phyloP scores from a whole-genome alignment of 192 early-diverging fungal genomes.

The Coemansia nantahalensis region DNA sequence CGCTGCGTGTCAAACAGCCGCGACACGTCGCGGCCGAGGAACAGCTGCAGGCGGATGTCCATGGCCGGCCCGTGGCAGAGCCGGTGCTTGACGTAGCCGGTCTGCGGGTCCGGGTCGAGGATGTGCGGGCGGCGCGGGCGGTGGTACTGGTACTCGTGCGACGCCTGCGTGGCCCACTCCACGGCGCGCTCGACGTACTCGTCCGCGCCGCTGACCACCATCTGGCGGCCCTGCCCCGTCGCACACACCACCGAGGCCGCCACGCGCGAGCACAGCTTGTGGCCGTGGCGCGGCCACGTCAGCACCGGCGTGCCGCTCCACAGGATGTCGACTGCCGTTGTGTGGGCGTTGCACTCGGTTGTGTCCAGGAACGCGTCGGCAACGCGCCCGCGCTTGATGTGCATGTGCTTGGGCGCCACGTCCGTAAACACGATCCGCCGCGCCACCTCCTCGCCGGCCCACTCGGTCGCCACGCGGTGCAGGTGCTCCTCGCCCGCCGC shows the following conservation, averaged over 20 bases:
- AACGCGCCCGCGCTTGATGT: slow-evolving; percentile 88
- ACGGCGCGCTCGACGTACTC: slow-evolving; percentile 69
- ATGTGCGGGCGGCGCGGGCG: slow-evolving; percentile 12
- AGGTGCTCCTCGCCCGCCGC: slow-evolving; percentile 81
- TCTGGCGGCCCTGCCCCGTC: slow-evolving; percentile 67
- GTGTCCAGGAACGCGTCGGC: slow-evolving; percentile 93
- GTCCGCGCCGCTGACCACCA: slow-evolving; percentile 63
- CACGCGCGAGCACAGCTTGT: slow-evolving; percentile 91
- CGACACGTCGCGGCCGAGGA: slow-evolving; percentile 73
- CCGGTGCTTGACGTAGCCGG: slow-evolving; percentile 28
- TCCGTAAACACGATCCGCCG: slow-evolving; percentile 83
- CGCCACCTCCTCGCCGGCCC: slow-evolving; percentile 75
- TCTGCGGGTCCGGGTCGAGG: slow-evolving; percentile 28
- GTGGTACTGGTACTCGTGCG: slow-evolving; percentile 28
- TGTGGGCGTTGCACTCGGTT: slow-evolving; percentile 96
- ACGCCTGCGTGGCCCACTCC: slow-evolving; percentile 53
- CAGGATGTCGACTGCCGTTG: slow-evolving; percentile 91
- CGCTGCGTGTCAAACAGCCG: slow-evolving; percentile 83
- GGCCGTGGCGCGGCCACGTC: slow-evolving; percentile 81
- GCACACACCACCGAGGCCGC: slow-evolving; percentile 83
- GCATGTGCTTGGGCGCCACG: slow-evolving; percentile 79
- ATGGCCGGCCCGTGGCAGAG: slow-evolving; percentile 54
- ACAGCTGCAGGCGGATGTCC: slow-evolving; percentile 67
- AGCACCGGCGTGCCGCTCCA: slow-evolving; percentile 93
- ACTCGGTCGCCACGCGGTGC: slow-evolving; percentile 63